Base-by-base conservation (phyloP, 805 yeast species). In the Saturnispora ahearnii region DNA sequence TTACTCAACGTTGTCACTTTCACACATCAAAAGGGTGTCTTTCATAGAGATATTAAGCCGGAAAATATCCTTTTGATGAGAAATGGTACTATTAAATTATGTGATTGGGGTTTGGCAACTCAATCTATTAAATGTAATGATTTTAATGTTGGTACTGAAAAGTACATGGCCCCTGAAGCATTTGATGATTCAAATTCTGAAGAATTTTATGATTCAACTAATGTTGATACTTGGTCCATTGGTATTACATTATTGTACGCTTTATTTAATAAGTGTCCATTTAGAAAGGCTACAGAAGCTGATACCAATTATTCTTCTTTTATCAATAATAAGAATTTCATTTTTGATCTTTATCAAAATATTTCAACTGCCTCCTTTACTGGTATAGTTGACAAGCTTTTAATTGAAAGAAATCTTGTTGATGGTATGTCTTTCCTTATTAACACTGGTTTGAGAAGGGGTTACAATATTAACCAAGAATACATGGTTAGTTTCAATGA, bases 31-130 rank as follows among this genome's bases (percentile, higher is more conserved):
- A 64, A 67, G 40, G 82, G 83, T 0, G 71, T 83, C 12, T 82
- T 77, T 55, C 90, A 83, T 62, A 69, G 90, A 44, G 90, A 83
- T 60, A 73, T 83, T 51, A 83, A 83, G 62, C 90, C 90, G 1
- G 90, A 83, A 64, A 83, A 83, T 58, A 73, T 83, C 29, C 65
- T 83, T 31, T 65, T 83, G 46, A 74, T 74, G 55, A 62, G 63
- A 4, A 64, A 70, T 46, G 81, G 82, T 43, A 62, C 73, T 29
- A 70, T 82, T 45, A 83, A 83, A 62, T 65, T 83, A 44, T 81
- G 87, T 50, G 89, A 83, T 62, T 83, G 87, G 87, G 90, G 90
- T 0, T 73, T 82, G 46, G 76, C 86, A 22, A 77, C 83, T 8
- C 44, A 53, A 41, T 53, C 57, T 28, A 50, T 51, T 22, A 57